phyloP scores from a whole-genome alignment of 768 basidiomycete species.

The Lepiota subincarnata region DNA sequence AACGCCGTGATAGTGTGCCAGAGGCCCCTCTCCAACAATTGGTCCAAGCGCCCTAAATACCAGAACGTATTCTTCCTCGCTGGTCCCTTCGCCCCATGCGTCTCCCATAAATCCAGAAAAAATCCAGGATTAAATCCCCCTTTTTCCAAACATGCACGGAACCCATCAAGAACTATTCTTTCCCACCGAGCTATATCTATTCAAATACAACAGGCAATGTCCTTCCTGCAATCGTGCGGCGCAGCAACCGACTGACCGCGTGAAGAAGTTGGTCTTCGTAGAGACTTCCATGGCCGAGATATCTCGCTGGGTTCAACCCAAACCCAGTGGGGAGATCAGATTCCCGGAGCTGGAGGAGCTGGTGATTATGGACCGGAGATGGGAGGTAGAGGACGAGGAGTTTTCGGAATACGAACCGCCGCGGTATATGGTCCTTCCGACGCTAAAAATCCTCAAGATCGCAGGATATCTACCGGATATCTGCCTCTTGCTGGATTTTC shows the following conservation, averaged over 20 bases:
- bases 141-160: no score
- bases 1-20: no score
- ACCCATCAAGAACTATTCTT: no score
- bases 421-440: background rate
- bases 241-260: background rate
- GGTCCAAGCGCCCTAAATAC: no score
- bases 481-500: background rate
- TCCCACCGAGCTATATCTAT: background rate
- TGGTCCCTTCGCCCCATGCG: no score
- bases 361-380: background rate
- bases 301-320: background rate
- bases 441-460: background rate
- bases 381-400: background rate
- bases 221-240: no score
- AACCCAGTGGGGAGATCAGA: background rate
- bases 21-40: no score
- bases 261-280: background rate
- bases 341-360: background rate
- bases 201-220: background rate
- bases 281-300: background rate
- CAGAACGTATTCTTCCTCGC: no score
- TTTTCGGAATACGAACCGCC: background rate
- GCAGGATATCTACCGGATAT: slow-evolving; percentile 5
- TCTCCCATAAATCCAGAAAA: no score
- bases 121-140: no score